These are phyloP conservation scores for Wallemia mellicola DNA, from an alignment of 1,284 basidiomycete species.

Conservation along the genomic window DNA sequence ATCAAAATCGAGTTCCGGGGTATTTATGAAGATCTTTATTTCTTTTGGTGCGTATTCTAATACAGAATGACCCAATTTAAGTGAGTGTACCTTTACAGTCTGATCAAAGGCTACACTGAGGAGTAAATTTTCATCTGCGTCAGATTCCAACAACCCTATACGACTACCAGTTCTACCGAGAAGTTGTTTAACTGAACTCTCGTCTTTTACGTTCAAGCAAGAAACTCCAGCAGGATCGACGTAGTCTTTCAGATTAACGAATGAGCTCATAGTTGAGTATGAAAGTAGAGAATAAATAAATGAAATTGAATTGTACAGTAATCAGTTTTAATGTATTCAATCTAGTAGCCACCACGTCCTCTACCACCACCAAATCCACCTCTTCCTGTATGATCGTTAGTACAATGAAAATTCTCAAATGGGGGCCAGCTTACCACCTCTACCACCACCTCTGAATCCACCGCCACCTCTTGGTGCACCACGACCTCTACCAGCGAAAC, in stretches of 20 bases:
- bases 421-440: constrained; percentile 6
- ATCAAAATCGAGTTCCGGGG: background rate
- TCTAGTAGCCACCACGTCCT: background rate
- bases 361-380: background rate
- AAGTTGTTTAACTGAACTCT: background rate
- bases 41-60: background rate
- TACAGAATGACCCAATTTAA: background rate
- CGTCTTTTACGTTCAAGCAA: background rate
- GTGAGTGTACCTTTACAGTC: background rate
- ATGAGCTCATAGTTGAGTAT: too few species aligned
- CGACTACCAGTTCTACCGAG: background rate
- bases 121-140: background rate
- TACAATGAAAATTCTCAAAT: background rate
- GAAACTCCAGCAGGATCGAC: background rate
- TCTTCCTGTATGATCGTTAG: background rate
- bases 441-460: constrained; percentile 16
- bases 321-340: background rate
- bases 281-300: background rate
- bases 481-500: constrained; percentile 19
- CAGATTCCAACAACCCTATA: background rate
- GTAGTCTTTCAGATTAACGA: background rate
- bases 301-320: background rate
- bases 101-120: background rate
- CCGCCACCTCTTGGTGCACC: constrained; percentile 19
- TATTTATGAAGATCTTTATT: background rate